phyloP scores from a whole-genome alignment of 2,329 filamentous ascomycete species.

The Nothophaeocryptopus gaeumannii region DNA sequence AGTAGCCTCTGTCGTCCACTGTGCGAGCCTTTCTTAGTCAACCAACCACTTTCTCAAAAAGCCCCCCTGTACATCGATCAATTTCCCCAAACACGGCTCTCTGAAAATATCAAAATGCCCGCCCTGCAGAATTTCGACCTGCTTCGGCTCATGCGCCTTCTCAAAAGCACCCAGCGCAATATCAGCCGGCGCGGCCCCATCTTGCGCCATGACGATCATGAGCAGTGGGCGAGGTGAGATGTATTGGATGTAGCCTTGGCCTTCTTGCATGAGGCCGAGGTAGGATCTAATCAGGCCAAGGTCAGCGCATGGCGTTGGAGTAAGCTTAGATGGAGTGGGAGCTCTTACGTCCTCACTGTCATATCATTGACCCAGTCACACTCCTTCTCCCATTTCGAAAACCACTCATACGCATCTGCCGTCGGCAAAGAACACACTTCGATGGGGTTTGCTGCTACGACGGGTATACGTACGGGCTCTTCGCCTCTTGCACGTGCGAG shows the following conservation, averaged over 20 bases:
- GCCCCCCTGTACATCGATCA: neutral
- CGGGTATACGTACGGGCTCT: too few relatives aligned
- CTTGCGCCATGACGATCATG: constrained; percentile 1
- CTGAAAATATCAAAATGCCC: constrained; percentile 3
- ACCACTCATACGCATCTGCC: neutral
- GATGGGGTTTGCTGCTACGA: neutral
- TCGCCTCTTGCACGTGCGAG: too few relatives aligned
- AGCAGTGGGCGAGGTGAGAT: neutral
- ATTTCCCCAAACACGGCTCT: neutral
- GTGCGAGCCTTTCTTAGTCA: too few relatives aligned
- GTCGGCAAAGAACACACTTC: neutral
- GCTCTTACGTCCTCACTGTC: neutral
- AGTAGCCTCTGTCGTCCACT: too few relatives aligned
- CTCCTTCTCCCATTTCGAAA: neutral
- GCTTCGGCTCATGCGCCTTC: constrained; percentile 1
- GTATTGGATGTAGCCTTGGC: neutral
- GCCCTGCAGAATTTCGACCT: neutral
- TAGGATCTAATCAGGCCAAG: too few relatives aligned
- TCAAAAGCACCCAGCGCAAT: neutral
- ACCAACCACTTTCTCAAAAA: neutral
- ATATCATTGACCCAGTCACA: constrained; percentile 1
- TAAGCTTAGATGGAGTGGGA: too few relatives aligned
- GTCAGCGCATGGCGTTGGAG: too few relatives aligned
- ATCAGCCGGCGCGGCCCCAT: neutral
- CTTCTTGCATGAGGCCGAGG: neutral